These are phyloP conservation scores for Mrakiaceae sp. DNA, from an alignment of 1,284 basidiomycete species.

Conservation along the genomic window DNA sequence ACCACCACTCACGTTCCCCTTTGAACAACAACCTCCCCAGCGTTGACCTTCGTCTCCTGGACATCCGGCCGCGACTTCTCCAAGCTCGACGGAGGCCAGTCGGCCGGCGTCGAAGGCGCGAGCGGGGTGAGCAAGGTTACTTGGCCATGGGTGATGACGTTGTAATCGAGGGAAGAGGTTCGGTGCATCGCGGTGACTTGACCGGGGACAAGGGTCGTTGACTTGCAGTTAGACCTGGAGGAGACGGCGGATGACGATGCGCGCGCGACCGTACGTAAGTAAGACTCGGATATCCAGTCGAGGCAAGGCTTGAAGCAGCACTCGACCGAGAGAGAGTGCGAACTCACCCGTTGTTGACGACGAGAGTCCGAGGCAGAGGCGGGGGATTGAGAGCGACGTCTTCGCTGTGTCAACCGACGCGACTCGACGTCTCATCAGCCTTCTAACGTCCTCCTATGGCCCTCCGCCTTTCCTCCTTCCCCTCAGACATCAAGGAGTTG, in stretches of 20 bases:
- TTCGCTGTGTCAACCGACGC: neutral
- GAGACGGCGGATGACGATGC: neutral
- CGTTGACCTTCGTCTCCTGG: constrained; percentile 2
- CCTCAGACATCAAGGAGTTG: neutral
- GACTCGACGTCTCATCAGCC: neutral
- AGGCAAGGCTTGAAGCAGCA: neutral
- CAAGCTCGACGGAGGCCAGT: constrained; percentile 10
- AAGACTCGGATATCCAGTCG: neutral
- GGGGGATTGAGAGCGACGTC: neutral
- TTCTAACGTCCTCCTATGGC: neutral
- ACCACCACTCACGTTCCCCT: neutral
- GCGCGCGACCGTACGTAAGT: neutral
- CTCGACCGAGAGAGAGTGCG: neutral
- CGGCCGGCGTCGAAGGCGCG: constrained; percentile 1
- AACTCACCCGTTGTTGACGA: neutral
- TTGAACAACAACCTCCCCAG: constrained; percentile 14
- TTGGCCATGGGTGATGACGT: constrained; percentile 11
- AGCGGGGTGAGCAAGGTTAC: constrained; percentile 11
- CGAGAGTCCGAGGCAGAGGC: neutral
- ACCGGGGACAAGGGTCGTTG: constrained; percentile 13
- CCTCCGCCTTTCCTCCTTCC: neutral
- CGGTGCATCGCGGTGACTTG: constrained; percentile 10
- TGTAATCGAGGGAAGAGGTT: constrained; percentile 14
- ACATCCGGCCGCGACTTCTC: constrained; percentile 4
- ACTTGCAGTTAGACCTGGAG: constrained; percentile 1